A percentile compares a stretch with the other conserved stretches of the same genome.
These are phyloP conservation scores for Solanum chiquidenum DNA, from an alignment of 257 asterid genomes.

Conservation along the genomic window DNA sequence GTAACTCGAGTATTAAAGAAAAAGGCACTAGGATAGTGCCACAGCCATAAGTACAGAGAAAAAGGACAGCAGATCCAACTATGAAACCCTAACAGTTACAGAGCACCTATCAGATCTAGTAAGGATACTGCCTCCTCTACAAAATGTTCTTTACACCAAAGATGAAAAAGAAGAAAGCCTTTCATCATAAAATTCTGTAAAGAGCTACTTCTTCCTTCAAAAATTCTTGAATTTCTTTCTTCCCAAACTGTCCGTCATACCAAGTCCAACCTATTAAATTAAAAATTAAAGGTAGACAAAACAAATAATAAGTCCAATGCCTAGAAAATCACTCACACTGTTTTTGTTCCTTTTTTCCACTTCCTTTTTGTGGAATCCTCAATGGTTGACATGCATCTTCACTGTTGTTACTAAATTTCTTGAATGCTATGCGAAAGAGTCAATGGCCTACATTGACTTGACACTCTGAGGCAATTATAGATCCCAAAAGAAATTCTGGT, in stretches of 20 bases:
- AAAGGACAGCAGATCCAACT: no score
- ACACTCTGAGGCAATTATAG: background rate
- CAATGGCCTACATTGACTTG: background rate
- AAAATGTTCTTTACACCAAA: no score
- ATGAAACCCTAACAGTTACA: no score
- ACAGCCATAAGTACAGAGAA: no score
- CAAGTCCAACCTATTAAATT: background rate
- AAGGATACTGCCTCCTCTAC: no score
- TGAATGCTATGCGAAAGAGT: background rate
- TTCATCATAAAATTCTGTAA: no score
- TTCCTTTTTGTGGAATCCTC: background rate
- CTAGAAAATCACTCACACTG: background rate
- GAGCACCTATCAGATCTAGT: no score
- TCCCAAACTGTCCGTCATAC: background rate
- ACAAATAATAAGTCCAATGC: background rate
- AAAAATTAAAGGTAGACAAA: background rate
- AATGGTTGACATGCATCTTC: background rate
- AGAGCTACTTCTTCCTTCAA: no score
- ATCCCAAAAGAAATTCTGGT: background rate
- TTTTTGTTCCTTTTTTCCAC: background rate
- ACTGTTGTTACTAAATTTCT: background rate
- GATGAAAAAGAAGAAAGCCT: no score
- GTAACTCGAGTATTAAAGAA: no score
- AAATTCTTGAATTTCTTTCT: no score
- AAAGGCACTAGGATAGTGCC: no score